Percentiles rank a stretch among this genome's conserved stretches.
Evolutionary conservation across 306 rosid genomes (phyloP).

Genomic region (Luffa acutangula): DNA sequence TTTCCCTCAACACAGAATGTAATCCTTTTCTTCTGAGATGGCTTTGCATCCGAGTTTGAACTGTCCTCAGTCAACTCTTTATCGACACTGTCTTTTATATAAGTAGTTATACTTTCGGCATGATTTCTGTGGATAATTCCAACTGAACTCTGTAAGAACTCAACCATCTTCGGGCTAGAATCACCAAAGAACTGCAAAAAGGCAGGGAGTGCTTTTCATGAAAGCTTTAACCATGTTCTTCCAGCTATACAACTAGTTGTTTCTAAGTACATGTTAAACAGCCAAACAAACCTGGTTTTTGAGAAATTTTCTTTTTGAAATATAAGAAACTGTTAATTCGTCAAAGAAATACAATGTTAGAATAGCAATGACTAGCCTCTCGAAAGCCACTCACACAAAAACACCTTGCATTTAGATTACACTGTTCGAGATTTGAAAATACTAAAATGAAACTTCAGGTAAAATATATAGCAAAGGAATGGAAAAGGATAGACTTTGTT

Average conservation of each 20-base stretch:
- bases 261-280: not conserved
- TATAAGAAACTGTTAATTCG: not conserved
- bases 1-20: constrained; percentile 97
- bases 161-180: constrained; percentile 80
- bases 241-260: not conserved
- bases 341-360: not conserved
- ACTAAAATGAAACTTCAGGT: not conserved
- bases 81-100: constrained; percentile 78
- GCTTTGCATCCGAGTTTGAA: constrained; percentile 26
- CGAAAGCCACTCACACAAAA: not conserved
- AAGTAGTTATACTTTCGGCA: constrained; percentile 87
- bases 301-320: not conserved
- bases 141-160: constrained; percentile 75
- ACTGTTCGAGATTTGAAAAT: not conserved
- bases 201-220: constrained; percentile 11
- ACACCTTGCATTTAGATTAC: not conserved
- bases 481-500: not conserved
- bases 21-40: constrained; percentile 47
- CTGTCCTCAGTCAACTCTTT: constrained; percentile 64
- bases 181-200: constrained; percentile 69
- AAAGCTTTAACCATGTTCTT: not conserved
- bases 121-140: constrained; percentile 96
- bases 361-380: not conserved
- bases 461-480: not conserved
- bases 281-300: not conserved